A percentile compares a stretch with the other conserved stretches of the same genome.
phyloP scores from a whole-genome alignment of 495 filamentous ascomycete genomes.

The Neurospora sp. region DNA sequence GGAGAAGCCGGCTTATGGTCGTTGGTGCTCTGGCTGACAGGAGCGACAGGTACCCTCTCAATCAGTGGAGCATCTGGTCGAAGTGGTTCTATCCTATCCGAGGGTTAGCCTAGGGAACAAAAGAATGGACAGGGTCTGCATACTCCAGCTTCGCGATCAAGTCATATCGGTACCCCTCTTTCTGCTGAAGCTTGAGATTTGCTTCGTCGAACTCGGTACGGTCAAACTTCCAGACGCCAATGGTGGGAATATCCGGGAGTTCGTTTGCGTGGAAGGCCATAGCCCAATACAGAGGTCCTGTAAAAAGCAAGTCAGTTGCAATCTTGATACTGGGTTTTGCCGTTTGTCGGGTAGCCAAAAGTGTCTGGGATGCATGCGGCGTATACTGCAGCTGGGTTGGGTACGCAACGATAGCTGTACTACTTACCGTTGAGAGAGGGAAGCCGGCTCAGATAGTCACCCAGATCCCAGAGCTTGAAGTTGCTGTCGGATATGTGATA shows the following conservation, averaged over 20 bases:
- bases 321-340: neutral
- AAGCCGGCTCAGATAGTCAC: slow-evolving; percentile 16
- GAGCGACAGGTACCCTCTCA: neutral
- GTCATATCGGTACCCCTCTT: slow-evolving; percentile 1
- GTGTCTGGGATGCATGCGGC: neutral
- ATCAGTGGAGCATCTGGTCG: neutral
- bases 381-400: neutral
- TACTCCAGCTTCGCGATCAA: slow-evolving; percentile 5
- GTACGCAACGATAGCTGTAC: neutral
- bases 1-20: neutral
- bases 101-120: neutral
- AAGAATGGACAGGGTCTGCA: neutral
- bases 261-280: slow-evolving; percentile 11
- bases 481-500: slow-evolving; percentile 3
- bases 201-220: slow-evolving; percentile 11
- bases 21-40: neutral
- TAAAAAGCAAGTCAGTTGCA: neutral
- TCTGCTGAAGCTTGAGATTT: slow-evolving; percentile 9
- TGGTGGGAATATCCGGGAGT: slow-evolving; percentile 3
- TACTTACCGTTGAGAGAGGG: slow-evolving; percentile 6
- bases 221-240: slow-evolving; percentile 13
- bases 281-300: slow-evolving; percentile 8
- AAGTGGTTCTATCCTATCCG: neutral
- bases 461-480: slow-evolving; percentile 12
- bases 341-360: neutral